Base-by-base conservation (phyloP, 1,139 yeast genomes). In the Yamadazyma aaseri region DNA sequence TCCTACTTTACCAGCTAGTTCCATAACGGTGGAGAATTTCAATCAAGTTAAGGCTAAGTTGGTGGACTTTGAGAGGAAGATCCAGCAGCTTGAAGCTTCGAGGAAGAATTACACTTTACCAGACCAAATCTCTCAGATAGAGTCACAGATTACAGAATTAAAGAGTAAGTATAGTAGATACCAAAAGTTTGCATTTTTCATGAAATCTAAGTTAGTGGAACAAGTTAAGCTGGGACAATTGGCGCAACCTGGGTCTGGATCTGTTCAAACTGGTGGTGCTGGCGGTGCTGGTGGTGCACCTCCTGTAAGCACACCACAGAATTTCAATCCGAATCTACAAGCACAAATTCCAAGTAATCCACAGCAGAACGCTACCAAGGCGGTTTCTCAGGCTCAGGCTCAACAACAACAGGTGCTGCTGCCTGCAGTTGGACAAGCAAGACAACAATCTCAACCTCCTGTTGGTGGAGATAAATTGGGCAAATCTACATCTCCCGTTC, bases 11-110 rank as follows among this genome's bases (percentile, higher is more conserved):
- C 69, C 65, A 10, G 46, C 55, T 8, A 55, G 46, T 34, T 56
- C 60, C 3, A 66, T 65, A 4, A 64, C 73, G 0, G 52, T 64
- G 10, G 73, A 69, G 39, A 58, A 63, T 28, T 69, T 64, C 49
- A 65, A 66, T 36, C 65, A 60, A 33, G 67, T 68, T n/a, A 61
- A 63, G 32, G 55, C 56, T 6, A 51, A 64, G 23, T 50, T 69
- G 20, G 58, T 54, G 29, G 76, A 70, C 32, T 65, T 73, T 36
- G 71, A 70, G 32, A 60, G 69, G 24, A 74, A 69, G 41, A 51
- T 58, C 16, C 55, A 58, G 32, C 50, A 44, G 18, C 44, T 60
- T 10, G 56, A 53, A 31, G 60, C 55, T 22, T 52, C 56, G 13
- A 55, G 56, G 35, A 50, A 49, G 27, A 46, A 49, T 20, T 56